These are phyloP conservation scores for Panicum virgatum DNA, from an alignment of 202 grass and related monocot species.

Conservation along the genomic window DNA sequence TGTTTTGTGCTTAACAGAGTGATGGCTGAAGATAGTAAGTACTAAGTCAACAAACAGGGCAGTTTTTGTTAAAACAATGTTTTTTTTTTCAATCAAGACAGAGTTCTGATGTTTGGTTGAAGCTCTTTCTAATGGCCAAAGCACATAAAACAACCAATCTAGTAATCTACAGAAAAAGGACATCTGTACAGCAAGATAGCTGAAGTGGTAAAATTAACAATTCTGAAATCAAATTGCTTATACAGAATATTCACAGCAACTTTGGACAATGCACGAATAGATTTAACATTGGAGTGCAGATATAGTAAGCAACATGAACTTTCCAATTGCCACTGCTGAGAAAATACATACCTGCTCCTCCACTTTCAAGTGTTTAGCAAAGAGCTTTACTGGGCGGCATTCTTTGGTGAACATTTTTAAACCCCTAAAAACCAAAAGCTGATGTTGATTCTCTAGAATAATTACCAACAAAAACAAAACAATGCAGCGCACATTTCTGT, in stretches of 20 bases:
- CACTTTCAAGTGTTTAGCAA: conserved; percentile 93
- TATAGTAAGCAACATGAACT: neutral
- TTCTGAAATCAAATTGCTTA: neutral
- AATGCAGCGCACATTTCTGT: neutral
- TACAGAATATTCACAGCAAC: neutral
- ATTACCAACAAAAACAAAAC: neutral
- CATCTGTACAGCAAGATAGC: neutral
- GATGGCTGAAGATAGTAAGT: neutral
- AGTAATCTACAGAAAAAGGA: neutral
- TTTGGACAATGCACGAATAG: neutral
- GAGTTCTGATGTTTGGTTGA: neutral
- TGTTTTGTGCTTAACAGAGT: neutral
- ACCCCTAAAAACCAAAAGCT: conserved; percentile 57
- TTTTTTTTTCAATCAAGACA: neutral
- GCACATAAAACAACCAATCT: neutral
- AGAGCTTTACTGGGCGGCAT: conserved; percentile 85
- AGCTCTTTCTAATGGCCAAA: neutral
- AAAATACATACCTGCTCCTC: conserved; percentile 86
- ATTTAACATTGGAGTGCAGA: neutral
- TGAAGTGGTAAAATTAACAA: neutral
- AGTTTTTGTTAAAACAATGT: neutral
- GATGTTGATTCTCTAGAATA: neutral
- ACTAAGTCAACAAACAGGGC: neutral
- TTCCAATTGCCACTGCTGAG: conserved; percentile 4
- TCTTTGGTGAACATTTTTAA: conserved; percentile 77